Percentiles rank a stretch among this genome's conserved stretches.
Evolutionary conservation across 2,329 filamentous ascomycete species (phyloP).

Genomic region (Ramularia collo-cygni): DNA sequence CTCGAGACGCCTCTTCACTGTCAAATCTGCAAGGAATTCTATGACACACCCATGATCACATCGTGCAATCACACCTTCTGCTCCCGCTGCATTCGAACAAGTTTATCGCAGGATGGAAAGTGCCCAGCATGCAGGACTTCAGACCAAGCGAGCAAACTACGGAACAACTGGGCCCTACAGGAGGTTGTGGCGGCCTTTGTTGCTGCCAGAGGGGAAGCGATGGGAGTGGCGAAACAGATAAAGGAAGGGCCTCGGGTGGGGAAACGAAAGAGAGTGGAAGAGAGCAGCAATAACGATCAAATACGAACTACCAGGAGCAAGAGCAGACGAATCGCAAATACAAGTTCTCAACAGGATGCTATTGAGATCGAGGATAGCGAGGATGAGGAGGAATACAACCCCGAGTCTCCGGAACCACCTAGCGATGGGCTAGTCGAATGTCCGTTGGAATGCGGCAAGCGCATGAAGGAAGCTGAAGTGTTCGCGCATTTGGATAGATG

Average conservation of each 20-base stretch:
- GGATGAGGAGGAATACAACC: conserved; percentile 29
- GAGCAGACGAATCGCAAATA: conserved; percentile 28
- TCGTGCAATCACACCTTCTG: conserved; percentile 95
- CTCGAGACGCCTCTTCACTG: conserved; percentile 86
- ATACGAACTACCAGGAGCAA: conserved; percentile 34
- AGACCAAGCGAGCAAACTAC: conserved; percentile 78
- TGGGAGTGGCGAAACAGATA: conserved; percentile 54
- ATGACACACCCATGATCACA: conserved; percentile 87
- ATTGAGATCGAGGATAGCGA: conserved; percentile 35
- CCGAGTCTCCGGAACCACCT: conserved; percentile 29
- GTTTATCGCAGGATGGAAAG: conserved; percentile 72
- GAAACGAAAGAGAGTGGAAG: conserved; percentile 48
- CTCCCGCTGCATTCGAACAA: conserved; percentile 86
- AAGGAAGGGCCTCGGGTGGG: conserved; percentile 23
- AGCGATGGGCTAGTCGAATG: conserved; percentile 76
- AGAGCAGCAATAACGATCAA: conserved; percentile 21
- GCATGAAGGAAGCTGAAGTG: conserved; percentile 74
- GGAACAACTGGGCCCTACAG: conserved; percentile 77
- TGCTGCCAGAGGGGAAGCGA: conserved; percentile 53
- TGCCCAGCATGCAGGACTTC: conserved; percentile 75
- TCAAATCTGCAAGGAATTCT: conserved; percentile 98
- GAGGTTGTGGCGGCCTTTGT: conserved; percentile 77
- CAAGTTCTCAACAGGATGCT: conserved; percentile 23
- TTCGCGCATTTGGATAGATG: conserved; percentile 74
- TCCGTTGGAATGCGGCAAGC: conserved; percentile 65